Base-by-base conservation (phyloP, 2,329 filamentous ascomycete species). In the Microsporum canis region DNA sequence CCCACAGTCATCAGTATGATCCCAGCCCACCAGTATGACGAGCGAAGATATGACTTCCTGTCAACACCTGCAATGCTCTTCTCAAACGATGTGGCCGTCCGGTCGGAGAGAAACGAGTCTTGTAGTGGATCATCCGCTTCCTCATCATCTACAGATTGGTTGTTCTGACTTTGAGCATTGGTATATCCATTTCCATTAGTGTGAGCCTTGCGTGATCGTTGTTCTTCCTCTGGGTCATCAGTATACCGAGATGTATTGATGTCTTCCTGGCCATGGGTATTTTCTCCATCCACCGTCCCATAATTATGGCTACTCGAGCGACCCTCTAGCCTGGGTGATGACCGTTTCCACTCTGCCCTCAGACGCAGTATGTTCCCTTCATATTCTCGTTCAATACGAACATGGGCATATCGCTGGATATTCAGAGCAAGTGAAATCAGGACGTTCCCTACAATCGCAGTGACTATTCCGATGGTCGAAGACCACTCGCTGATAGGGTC, bases 361-460 rank as follows among this genome's bases (percentile, higher is more conserved):
- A 81, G 79, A 55, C 78, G 80, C 63, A 80, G 78, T 58, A 82
- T 80, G 53, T 80, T 77, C 64, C 82, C 80, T 53, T 82, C 79
- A 66, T 82, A 84, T 71, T 91, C 85, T 67, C 86, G 82, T 64
- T 89, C 85, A 64, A 99, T 81, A 61, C 87, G 84, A 61, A 94
- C 89, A 71, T 99, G 94, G 38, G 94, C 92, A 72, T 97, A 97
- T 66, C 94, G 85, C 75, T 99, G 94, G 57, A 95, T 92, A 71
- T 99, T 99, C 63, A 99, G 83, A 10, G 94, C 94, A 65, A 99
- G 85, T 0, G 92, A 95, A 66, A 99, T 97, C 59, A 99, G 82
- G 38, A 96, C 79, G 70, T 99, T 99, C 61, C 94, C 94, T 58
- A 88, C 82, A 69, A 99, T 95, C 58, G 94, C 91, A 2, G 91